Conservation (phyloP, 371 early-diverging fungal species). For the Mortierella sp. region DNA sequence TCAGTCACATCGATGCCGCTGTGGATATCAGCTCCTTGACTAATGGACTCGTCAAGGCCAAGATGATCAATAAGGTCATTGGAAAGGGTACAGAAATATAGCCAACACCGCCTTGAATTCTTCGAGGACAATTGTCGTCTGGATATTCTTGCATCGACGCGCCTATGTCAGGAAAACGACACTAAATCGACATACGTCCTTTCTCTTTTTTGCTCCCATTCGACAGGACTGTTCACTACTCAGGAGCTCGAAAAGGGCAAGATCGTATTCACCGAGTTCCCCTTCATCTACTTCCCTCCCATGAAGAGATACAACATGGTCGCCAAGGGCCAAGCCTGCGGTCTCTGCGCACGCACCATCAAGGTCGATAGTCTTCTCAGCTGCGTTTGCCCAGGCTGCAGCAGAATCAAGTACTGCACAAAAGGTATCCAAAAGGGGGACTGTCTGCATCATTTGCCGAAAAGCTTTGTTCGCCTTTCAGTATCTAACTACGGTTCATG, state of each 20-base stretch:
- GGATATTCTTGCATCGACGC: background rate
- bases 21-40: slow-evolving; percentile 64
- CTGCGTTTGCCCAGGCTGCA: slow-evolving; percentile 67
- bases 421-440: slow-evolving; percentile 34
- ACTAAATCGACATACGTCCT: background rate
- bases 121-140: background rate
- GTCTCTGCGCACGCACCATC: slow-evolving; percentile 70
- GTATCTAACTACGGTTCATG: slow-evolving; percentile 5
- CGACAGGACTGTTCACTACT: slow-evolving; percentile 69
- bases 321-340: slow-evolving; percentile 69
- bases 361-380: slow-evolving; percentile 55
- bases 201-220: background rate
- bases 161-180: background rate
- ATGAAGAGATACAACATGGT: slow-evolving; percentile 69
- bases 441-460: background rate
- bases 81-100: slow-evolving; percentile 61
- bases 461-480: background rate
- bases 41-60: slow-evolving; percentile 59
- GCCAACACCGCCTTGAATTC: too few species aligned
- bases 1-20: slow-evolving; percentile 72
- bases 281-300: slow-evolving; percentile 75
- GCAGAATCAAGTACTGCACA: slow-evolving; percentile 67
- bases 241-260: slow-evolving; percentile 69
- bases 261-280: slow-evolving; percentile 71
- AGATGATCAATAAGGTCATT: slow-evolving; percentile 71